Evolutionary conservation across 2,329 filamentous ascomycete species (phyloP).

Genomic region (Dactylellina haptotyla): DNA sequence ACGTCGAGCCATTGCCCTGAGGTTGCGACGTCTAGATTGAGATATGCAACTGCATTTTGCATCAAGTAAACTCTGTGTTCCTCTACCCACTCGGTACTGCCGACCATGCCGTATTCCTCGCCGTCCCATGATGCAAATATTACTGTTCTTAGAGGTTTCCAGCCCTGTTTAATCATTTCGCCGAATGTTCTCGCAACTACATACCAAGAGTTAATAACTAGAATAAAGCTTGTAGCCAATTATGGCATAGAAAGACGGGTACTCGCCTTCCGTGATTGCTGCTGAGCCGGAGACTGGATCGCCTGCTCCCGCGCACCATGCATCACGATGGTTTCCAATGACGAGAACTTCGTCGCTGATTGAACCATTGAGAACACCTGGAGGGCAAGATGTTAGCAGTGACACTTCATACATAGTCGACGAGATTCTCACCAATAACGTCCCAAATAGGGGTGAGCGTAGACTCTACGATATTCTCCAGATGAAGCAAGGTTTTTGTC

Average conservation of each 20-base stretch:
- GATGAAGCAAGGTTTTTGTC: slow-evolving; percentile 65
- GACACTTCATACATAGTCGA: neutral
- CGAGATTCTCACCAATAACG: slow-evolving; percentile 26
- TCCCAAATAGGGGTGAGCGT: slow-evolving; percentile 44
- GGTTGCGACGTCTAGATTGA: slow-evolving; percentile 89
- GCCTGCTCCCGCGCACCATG: slow-evolving; percentile 83
- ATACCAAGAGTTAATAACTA: slow-evolving; percentile 63
- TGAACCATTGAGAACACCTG: slow-evolving; percentile 83
- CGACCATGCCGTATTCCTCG: slow-evolving; percentile 90
- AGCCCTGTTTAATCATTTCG: slow-evolving; percentile 77
- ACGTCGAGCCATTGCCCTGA: slow-evolving; percentile 79
- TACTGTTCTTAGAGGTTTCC: slow-evolving; percentile 90
- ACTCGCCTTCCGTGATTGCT: slow-evolving; percentile 63
- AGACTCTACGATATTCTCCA: slow-evolving; percentile 37
- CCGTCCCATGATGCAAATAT: slow-evolving; percentile 98
- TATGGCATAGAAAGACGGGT: too few relatives aligned
- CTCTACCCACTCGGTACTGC: slow-evolving; percentile 95
- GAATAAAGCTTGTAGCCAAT: neutral
- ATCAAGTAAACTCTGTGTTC: slow-evolving; percentile 76
- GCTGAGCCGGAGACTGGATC: slow-evolving; percentile 83
- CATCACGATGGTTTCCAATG: slow-evolving; percentile 91
- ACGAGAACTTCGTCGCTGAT: slow-evolving; percentile 89
- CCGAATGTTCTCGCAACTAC: slow-evolving; percentile 81
- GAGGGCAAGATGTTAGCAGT: slow-evolving; percentile 64
- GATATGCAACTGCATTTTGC: slow-evolving; percentile 83